These are phyloP conservation scores for Tagetes patula DNA, from an alignment of 129 eudicot species.

Conservation along the genomic window DNA sequence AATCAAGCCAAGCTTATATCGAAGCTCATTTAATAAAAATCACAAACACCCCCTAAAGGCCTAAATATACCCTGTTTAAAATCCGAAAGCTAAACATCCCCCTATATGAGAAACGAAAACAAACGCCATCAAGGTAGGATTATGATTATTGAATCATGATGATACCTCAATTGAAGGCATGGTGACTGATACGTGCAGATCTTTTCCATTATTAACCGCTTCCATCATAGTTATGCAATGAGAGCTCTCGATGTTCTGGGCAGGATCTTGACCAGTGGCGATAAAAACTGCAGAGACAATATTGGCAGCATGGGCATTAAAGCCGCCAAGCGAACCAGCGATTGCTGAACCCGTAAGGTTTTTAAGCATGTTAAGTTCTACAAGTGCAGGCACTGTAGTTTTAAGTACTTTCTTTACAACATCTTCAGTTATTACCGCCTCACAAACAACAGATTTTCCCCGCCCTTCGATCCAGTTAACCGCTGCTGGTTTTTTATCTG, in stretches of 20 bases:
- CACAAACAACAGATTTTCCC: conserved; percentile 79
- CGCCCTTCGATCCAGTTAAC: conserved; percentile 81
- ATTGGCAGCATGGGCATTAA: conserved; percentile 80
- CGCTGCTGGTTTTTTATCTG: conserved; percentile 80
- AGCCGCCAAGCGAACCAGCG: conserved; percentile 85
- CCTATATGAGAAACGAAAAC: not conserved
- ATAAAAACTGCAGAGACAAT: conserved; percentile 71
- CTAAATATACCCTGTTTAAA: not conserved
- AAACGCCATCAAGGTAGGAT: not conserved
- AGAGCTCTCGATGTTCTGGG: conserved; percentile 76
- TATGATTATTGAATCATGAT: not conserved
- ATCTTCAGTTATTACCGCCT: conserved; percentile 59
- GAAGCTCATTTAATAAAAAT: not conserved
- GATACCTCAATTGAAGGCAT: conserved; percentile 84
- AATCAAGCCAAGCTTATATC: no score
- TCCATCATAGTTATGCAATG: conserved; percentile 86
- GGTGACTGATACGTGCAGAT: conserved; percentile 68
- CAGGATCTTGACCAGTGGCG: conserved; percentile 85
- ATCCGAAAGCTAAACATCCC: not conserved
- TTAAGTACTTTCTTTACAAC: conserved; percentile 64
- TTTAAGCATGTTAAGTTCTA: conserved; percentile 82
- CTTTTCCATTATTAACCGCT: conserved; percentile 62
- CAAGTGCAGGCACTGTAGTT: conserved; percentile 63
- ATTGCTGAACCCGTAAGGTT: conserved; percentile 77
- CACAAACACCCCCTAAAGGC: not conserved